Percentiles rank a stretch among this genome's conserved stretches.
These are phyloP conservation scores for Fusarium sp. DNA, from an alignment of 2,329 filamentous ascomycete genomes.

Conservation along the genomic window DNA sequence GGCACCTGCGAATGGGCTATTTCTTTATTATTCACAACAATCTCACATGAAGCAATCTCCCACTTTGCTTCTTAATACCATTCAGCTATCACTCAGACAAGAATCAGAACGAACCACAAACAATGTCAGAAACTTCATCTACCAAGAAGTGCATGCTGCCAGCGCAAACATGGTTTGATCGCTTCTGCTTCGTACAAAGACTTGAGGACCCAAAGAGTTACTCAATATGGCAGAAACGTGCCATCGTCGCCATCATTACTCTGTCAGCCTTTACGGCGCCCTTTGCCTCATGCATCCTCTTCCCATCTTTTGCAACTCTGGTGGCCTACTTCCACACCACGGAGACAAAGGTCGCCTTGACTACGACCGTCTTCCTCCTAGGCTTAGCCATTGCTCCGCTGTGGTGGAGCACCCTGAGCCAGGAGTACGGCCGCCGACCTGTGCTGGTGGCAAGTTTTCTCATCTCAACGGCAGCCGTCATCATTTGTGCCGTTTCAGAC, in stretches of 20 bases:
- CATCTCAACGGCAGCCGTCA: not conserved
- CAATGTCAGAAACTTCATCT: not conserved
- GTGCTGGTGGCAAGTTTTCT: not conserved
- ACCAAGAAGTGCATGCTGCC: not conserved
- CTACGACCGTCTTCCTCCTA: not conserved
- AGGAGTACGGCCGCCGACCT: not conserved
- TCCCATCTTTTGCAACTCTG: not conserved
- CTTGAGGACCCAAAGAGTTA: not conserved
- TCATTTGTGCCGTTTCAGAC: not conserved
- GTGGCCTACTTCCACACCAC: not conserved
- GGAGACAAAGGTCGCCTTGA: not conserved
- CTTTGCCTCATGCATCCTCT: not conserved
- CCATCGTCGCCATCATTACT: not conserved
- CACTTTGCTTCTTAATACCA: not conserved
- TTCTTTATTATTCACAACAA: not conserved
- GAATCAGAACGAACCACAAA: not conserved
- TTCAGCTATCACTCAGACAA: not conserved
- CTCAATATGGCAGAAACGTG: not conserved
- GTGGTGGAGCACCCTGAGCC: not conserved
- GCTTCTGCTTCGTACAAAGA: not conserved
- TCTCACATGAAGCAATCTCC: not conserved
- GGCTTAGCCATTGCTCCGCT: not conserved
- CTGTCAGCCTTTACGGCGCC: not conserved
- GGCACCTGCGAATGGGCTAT: not conserved
- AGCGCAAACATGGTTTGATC: not conserved